phyloP scores from a whole-genome alignment of 2,329 filamentous ascomycete species.

The Diaporthe humulicola region DNA sequence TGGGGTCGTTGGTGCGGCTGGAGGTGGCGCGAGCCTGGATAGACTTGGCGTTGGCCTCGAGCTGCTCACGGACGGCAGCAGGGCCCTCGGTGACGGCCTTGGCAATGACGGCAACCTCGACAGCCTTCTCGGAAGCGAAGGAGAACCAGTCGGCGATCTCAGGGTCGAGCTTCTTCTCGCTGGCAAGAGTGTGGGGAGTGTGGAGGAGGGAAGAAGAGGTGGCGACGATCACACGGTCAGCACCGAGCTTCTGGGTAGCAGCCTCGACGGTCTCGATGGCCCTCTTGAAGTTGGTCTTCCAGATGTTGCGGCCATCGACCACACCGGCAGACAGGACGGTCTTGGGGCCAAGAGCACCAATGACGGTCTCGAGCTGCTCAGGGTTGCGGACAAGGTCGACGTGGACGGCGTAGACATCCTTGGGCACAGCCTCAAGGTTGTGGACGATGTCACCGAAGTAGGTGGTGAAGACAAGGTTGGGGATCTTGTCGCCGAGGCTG shows the following conservation, averaged over 20 bases:
- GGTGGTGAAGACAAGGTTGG: slow-evolving; percentile 91
- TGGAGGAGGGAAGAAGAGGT: slow-evolving; percentile 98
- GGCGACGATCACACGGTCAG: slow-evolving; percentile 96
- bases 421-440: slow-evolving; percentile 92
- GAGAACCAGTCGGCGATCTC: slow-evolving; percentile 99
- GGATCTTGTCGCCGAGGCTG: slow-evolving; percentile 81
- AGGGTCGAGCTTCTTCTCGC: slow-evolving; percentile 96
- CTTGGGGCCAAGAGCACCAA: slow-evolving; percentile 85
- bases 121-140: slow-evolving; percentile 94
- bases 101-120: slow-evolving; percentile 91
- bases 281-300: slow-evolving; percentile 99
- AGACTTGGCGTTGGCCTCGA: slow-evolving; percentile 97
- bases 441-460: slow-evolving; percentile 99
- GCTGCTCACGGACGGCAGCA: slow-evolving; percentile 85
- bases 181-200: slow-evolving; percentile 96
- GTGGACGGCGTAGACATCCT: slow-evolving; percentile 87
- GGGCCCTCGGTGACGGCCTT: slow-evolving; percentile 97
- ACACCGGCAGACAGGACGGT: slow-evolving; percentile 95
- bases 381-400: slow-evolving; percentile 98
- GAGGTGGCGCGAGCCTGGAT: slow-evolving; percentile 92
- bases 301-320: slow-evolving; percentile 99
- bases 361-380: slow-evolving; percentile 92
- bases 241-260: slow-evolving; percentile 93
- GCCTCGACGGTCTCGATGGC: slow-evolving; percentile 92
- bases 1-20: slow-evolving; percentile 94